Evolutionary conservation across 2,329 filamentous ascomycete species (phyloP).

Genomic region (Monilinia laxa): DNA sequence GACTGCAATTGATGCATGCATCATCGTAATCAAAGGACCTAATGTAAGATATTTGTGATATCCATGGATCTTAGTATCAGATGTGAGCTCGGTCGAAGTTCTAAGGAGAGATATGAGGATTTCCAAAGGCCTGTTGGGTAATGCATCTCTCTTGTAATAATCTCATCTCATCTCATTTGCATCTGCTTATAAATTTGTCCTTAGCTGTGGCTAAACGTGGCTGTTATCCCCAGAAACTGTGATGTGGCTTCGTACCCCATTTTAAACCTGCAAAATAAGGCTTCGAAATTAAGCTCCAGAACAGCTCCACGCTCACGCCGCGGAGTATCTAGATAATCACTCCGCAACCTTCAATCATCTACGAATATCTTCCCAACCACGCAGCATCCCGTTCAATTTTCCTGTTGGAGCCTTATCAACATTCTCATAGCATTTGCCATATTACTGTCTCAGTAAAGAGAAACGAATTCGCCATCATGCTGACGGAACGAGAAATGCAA

Average conservation of each 20-base stretch:
- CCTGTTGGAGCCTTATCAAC: neutral
- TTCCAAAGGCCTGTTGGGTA: neutral
- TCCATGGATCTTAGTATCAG: neutral
- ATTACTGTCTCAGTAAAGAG: neutral
- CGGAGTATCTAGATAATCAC: neutral
- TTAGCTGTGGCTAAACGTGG: conserved; percentile 4
- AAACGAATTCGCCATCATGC: conserved; percentile 48
- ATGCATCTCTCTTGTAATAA: neutral
- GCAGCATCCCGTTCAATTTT: neutral
- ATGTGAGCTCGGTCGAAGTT: neutral
- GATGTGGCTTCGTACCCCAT: neutral
- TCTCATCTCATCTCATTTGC: neutral
- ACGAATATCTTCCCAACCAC: neutral
- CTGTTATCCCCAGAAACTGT: neutral
- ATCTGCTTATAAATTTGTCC: neutral
- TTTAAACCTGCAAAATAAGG: neutral
- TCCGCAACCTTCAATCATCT: neutral
- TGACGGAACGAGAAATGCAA: conserved; percentile 71
- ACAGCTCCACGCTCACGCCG: neutral
- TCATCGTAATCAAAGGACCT: neutral
- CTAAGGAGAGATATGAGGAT: neutral
- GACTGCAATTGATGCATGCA: neutral
- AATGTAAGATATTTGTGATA: neutral
- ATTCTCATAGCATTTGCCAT: neutral
- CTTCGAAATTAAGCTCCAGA: neutral